Percentiles rank a stretch among this genome's conserved stretches.
Conservation (phyloP, 2,329 filamentous ascomycete species). For the Drechslerella coelobrocha region DNA sequence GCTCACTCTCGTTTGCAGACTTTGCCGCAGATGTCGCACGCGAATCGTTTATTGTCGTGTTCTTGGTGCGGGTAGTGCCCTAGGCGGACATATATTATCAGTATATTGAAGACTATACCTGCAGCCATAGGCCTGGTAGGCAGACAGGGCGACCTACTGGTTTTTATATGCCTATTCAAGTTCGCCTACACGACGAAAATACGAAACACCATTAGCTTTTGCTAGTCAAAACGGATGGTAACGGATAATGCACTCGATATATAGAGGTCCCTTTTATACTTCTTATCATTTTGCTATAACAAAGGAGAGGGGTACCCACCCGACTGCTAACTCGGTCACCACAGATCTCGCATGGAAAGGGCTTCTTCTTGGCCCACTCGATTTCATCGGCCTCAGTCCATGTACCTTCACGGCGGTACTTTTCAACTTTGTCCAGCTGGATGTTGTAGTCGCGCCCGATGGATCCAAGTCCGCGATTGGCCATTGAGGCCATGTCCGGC, state of each 20-base stretch:
- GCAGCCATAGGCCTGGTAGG: too few species aligned
- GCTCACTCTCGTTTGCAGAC: constrained; percentile 50
- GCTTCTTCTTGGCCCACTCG: constrained; percentile 54
- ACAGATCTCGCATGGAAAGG: constrained; percentile 54
- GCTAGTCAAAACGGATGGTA: too few species aligned
- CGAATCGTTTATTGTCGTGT: constrained; percentile 50
- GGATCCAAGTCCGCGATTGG: constrained; percentile 45
- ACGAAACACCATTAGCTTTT: background rate
- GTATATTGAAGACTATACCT: background rate
- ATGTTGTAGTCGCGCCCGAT: constrained; percentile 53
- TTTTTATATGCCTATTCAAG: constrained; percentile 49
- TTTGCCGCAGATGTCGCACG: constrained; percentile 50
- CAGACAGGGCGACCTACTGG: constrained; percentile 33
- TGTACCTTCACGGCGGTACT: constrained; percentile 53
- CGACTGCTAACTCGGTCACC: constrained; percentile 53
- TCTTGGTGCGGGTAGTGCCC: constrained; percentile 49
- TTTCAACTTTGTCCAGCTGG: constrained; percentile 54
- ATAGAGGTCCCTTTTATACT: too few species aligned
- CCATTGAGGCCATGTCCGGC: constrained; percentile 48
- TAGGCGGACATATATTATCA: constrained; percentile 11
- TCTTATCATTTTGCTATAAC: too few species aligned
- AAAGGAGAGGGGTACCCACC: constrained; percentile 29
- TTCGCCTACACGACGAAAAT: constrained; percentile 25
- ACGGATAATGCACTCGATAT: too few species aligned
- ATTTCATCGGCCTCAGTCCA: constrained; percentile 54